phyloP scores from a whole-genome alignment of 352 stramenopile genomes.

The Phytopythium kandeliae region DNA sequence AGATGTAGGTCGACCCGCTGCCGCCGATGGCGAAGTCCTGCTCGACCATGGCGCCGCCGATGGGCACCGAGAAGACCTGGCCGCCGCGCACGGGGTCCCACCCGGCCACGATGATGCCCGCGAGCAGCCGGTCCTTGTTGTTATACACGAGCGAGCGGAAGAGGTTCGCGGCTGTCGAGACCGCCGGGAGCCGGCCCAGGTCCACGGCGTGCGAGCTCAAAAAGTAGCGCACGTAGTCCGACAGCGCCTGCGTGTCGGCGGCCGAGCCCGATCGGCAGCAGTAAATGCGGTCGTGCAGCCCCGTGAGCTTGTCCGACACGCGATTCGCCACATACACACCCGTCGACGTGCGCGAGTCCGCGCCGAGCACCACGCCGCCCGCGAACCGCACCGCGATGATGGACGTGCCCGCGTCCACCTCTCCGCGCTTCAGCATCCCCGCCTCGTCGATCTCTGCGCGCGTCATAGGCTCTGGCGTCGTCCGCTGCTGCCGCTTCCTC shows the following conservation, averaged over 20 bases:
- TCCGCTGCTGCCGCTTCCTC: too few relatives aligned
- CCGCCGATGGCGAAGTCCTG: conserved; percentile 97
- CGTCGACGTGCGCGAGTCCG: conserved; percentile 92
- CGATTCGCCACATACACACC: conserved; percentile 97
- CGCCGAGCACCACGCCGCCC: conserved; percentile 95
- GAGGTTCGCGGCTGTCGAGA: conserved; percentile 97
- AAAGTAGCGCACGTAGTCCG: conserved; percentile 82
- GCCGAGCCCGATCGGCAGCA: conserved; percentile 96
- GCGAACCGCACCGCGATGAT: conserved; percentile 98
- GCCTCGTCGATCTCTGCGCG: conserved; percentile 51
- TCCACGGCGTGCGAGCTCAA: conserved; percentile 71
- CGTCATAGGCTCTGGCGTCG: conserved; percentile 18
- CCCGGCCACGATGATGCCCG: conserved; percentile 97
- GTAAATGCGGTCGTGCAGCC: conserved; percentile 96
- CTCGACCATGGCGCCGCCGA: conserved; percentile 95
- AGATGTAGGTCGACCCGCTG: conserved; percentile 98
- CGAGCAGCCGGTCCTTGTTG: conserved; percentile 96
- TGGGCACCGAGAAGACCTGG: conserved; percentile 94
- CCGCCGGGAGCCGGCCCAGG: conserved; percentile 89
- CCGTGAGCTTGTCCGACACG: conserved; percentile 97
- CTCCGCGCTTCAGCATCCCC: conserved; percentile 78
- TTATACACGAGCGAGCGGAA: conserved; percentile 96
- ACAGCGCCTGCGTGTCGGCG: conserved; percentile 95
- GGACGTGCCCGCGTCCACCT: conserved; percentile 95
- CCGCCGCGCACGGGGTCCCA: conserved; percentile 96